phyloP scores from a whole-genome alignment of 1,284 basidiomycete species.

The Cryptococcus deneoformans region DNA sequence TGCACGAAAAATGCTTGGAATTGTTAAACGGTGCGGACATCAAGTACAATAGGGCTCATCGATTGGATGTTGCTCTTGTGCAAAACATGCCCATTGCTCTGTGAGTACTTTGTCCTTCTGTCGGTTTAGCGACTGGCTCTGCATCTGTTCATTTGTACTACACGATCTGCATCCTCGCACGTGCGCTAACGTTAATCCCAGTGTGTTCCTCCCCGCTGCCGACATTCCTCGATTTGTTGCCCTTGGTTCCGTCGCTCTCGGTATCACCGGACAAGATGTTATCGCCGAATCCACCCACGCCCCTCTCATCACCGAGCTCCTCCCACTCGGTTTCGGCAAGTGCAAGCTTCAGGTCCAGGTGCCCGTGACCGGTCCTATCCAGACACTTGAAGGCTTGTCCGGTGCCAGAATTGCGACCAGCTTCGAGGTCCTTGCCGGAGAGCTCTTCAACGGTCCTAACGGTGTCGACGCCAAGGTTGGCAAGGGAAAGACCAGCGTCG shows the following conservation, averaged over 20 bases:
- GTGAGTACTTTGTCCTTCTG: constrained; percentile 51
- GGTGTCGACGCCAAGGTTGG: constrained; percentile 62
- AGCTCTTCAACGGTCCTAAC: constrained; percentile 62
- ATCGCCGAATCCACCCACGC: constrained; percentile 86
- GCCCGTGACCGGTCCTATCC: constrained; percentile 70
- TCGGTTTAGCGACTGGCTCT: too few relatives aligned
- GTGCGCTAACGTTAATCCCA: constrained; percentile 42
- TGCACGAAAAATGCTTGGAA: constrained; percentile 89
- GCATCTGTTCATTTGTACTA: too few relatives aligned
- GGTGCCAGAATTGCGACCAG: constrained; percentile 93
- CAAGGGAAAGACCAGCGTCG: constrained; percentile 66
- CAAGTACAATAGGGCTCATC: constrained; percentile 84
- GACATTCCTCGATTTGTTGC: constrained; percentile 99
- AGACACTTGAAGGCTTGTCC: constrained; percentile 72
- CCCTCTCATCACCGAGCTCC: constrained; percentile 70
- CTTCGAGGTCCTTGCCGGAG: constrained; percentile 80
- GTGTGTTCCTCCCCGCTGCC: constrained; percentile 93
- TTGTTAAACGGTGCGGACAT: constrained; percentile 93
- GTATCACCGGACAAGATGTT: constrained; percentile 83
- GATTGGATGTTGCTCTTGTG: constrained; percentile 89
- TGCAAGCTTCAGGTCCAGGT: constrained; percentile 95
- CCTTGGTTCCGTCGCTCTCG: constrained; percentile 77
- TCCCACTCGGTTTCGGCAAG: constrained; percentile 90
- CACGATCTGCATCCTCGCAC: neutral
- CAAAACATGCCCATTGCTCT: constrained; percentile 92